Evolutionary conservation across 805 yeast species (phyloP), one percentile per base, ranked within the genome.

Genomic region (Starmerella khaoyaiensis): DNA sequence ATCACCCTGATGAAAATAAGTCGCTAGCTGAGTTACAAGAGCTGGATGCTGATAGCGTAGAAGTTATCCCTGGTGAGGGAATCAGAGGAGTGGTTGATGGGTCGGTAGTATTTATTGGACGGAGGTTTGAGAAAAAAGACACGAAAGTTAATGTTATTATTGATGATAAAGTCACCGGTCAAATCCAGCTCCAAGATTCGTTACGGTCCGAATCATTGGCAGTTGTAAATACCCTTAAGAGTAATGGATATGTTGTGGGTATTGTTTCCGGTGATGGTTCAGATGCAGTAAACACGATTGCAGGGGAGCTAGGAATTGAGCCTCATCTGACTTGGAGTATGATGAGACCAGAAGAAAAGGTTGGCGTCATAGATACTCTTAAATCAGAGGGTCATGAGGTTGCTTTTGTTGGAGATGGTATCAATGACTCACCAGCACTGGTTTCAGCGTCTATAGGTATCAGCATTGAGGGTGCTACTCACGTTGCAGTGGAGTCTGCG

Each of bases 321-420:
- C 51, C 58, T 10, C 61, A 65, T 3, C 73, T 78, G 50, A 74
- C 81, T 3, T 79, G 72, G 64, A 75, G 87, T 32, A 82, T 76
- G 42, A 73, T 82, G 2, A 63, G 78, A 1, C 97, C 97, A 0
- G 62, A 68, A 12, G 79, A 77, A 37, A 90, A 90, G 58, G 75
- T 81, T 39, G 68, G 68, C 21, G 65, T 82, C 23, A 73, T 90
- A 17, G 59, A 61, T 23, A 29, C 34, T 3, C 37, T 50, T 28
- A 64, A 67, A 33, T 60, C 82, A 38, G 80, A 76, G 51, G 56
- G 53, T 12, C 36, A 40, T 10, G 34, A 30, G n/a, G 77, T 90
- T 28, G 87, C 86, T 5, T 84, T 93, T 65, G 77, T 90, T 17
- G 99, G 99, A 26, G 99, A 90, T 60, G 99, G 99, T 42, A 81